Conservation (phyloP, 2,329 filamentous ascomycete species). For the Exophiala phaeomuriformis region DNA sequence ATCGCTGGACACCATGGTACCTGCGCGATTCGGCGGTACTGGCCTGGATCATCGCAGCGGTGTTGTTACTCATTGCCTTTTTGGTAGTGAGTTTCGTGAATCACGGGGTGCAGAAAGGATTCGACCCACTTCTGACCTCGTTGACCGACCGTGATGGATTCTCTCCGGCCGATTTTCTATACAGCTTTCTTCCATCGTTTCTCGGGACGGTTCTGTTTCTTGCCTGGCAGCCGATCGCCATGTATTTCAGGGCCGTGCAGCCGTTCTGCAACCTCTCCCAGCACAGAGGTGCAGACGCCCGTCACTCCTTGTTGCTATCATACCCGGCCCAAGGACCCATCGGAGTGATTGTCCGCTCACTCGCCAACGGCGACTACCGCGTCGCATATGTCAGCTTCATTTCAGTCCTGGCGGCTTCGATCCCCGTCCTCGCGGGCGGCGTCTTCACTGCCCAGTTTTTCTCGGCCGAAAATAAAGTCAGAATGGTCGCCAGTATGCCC, state of each 20-base stretch:
- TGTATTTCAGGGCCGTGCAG: slow-evolving; percentile 52
- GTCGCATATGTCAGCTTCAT: slow-evolving; percentile 51
- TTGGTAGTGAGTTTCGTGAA: slow-evolving; percentile 73
- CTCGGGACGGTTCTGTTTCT: slow-evolving; percentile 55
- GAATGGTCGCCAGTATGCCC: slow-evolving; percentile 65
- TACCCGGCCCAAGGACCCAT: slow-evolving; percentile 51
- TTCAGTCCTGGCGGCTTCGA: slow-evolving; percentile 44
- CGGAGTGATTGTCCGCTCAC: slow-evolving; percentile 46
- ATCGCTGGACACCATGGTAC: slow-evolving; percentile 70
- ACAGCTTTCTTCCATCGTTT: slow-evolving; percentile 56
- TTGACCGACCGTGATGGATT: slow-evolving; percentile 59
- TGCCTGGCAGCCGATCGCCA: slow-evolving; percentile 52
- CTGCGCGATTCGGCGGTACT: slow-evolving; percentile 61
- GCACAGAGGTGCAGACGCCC: slow-evolving; percentile 47
- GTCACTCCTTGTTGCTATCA: slow-evolving; percentile 49
- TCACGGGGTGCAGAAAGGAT: slow-evolving; percentile 59
- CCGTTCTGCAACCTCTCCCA: slow-evolving; percentile 51
- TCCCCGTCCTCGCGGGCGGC: slow-evolving; percentile 55
- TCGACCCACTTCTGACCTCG: slow-evolving; percentile 60
- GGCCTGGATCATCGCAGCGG: slow-evolving; percentile 54
- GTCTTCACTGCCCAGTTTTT: slow-evolving; percentile 58
- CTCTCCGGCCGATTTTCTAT: slow-evolving; percentile 81
- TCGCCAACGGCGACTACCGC: slow-evolving; percentile 51
- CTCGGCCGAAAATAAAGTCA: slow-evolving; percentile 36
- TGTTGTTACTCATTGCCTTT: slow-evolving; percentile 60